phyloP scores from a whole-genome alignment of 306 rosid species.

The Hippophae gyantsensis region DNA sequence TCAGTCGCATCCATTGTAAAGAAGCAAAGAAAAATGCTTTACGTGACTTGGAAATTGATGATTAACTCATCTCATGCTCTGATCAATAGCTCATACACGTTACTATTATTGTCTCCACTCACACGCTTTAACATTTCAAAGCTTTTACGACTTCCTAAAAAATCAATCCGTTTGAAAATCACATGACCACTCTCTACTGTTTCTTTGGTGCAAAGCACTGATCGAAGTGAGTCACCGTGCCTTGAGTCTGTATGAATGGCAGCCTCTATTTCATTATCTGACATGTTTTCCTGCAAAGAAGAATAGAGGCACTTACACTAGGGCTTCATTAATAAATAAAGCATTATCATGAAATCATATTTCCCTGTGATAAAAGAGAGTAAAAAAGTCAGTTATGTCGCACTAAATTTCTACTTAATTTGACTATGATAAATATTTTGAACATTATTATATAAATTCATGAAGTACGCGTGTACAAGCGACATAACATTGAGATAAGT shows the following conservation, averaged over 20 bases:
- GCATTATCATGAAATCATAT: no score
- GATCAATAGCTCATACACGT: constrained; percentile 80
- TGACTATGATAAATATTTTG: no score
- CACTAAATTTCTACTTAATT: no score
- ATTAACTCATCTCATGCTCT: constrained; percentile 42
- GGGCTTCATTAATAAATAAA: neutral
- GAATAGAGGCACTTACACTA: neutral
- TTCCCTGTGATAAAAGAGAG: no score
- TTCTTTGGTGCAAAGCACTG: constrained; percentile 61
- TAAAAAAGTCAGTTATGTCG: no score
- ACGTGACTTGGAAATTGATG: neutral
- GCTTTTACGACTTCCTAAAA: constrained; percentile 75
- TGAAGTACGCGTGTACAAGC: no score
- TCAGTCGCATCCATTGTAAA: neutral
- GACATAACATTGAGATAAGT: no score
- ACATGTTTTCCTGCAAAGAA: constrained; percentile 65
- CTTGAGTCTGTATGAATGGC: constrained; percentile 90
- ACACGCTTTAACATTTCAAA: constrained; percentile 93
- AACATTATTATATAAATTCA: no score
- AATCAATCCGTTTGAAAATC: constrained; percentile 61
- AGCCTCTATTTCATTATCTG: constrained; percentile 63
- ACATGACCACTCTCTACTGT: constrained; percentile 40
- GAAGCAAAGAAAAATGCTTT: neutral
- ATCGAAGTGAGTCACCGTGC: constrained; percentile 81
- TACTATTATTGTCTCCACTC: constrained; percentile 70